Base-by-base conservation (phyloP, 352 stramenopile species). In the Globisporangium radiosum region DNA sequence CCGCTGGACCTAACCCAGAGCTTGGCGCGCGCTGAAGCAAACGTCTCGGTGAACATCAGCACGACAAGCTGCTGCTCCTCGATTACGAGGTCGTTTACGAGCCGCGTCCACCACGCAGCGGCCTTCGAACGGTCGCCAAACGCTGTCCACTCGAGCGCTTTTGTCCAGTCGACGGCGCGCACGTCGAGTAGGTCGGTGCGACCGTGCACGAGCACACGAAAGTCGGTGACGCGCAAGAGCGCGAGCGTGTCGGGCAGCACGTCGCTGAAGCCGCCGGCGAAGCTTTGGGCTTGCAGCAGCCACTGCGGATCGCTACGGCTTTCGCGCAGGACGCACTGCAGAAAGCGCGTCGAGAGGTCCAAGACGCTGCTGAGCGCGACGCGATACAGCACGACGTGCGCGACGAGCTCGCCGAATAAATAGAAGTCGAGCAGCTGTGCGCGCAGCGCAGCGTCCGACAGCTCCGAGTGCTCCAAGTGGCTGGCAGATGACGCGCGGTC, bases 61-160 rank as follows among this genome's bases (percentile, higher is more conserved):
- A 88, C 60, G 8, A 89, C 8, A 47, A 82, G 62, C 42, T 85
- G 73, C 47, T 78, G 75, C 53, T 90, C 81, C 47, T 90, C 78
- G 0, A 80, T 43, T 4, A 84, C 73, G 13, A 90, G 69, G 40
- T 88, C 78, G 1, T 36, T 69, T 14, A 85, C 65, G 14, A 88
- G 53, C 14, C 78, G 74, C 47, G 65, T 64, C 57, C 76, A 68
- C 81, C 78, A 90, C 39, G 14, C 39, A 37, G 37, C 43, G 9
- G 33, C 52, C 19, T 53, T 17, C 43, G 40, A 47, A 44, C 53
- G 33, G n/a, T 40, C 47, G 39, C 54, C 47, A 37, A 44, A 7
- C n/a, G 49, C 47, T 50, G 68, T 50, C 75, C 73, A 82, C 36
- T 78, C 57, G 52, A 85, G 57, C 7, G 59, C 60, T 38, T 45